Percentiles rank a stretch among this genome's conserved stretches.
These are phyloP conservation scores for Peziza echinospora DNA, from an alignment of 495 filamentous ascomycete genomes.

Conservation along the genomic window DNA sequence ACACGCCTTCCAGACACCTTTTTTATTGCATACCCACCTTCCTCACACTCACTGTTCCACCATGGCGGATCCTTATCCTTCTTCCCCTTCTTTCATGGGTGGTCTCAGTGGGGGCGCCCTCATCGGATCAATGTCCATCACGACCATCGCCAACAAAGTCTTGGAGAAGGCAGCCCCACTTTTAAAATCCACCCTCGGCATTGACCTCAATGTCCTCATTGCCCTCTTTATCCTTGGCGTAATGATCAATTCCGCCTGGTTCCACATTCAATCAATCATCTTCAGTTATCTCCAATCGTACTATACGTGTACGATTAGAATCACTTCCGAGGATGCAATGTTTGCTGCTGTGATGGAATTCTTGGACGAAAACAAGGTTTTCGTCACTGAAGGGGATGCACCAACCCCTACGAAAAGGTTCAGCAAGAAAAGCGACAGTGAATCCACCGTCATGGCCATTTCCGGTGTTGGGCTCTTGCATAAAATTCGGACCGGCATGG, in stretches of 20 bases:
- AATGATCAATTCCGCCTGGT: not conserved
- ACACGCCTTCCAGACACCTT: too few relatives aligned
- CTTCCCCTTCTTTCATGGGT: too few relatives aligned
- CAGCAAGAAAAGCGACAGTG: not conserved
- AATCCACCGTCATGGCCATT: not conserved
- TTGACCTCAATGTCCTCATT: not conserved
- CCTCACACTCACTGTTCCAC: too few relatives aligned
- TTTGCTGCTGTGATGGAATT: slow-evolving; percentile 5
- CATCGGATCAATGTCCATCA: not conserved
- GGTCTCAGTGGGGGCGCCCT: too few relatives aligned
- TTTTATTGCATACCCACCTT: too few relatives aligned
- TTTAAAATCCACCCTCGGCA: not conserved
- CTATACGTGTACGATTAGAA: slow-evolving; percentile 8
- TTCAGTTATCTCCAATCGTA: slow-evolving; percentile 8
- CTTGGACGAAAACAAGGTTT: not conserved
- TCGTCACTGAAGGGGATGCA: not conserved
- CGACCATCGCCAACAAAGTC: not conserved
- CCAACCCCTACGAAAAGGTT: not conserved
- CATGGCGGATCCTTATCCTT: too few relatives aligned
- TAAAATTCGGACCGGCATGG: not conserved
- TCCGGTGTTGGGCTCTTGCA: not conserved
- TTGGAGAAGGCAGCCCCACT: not conserved
- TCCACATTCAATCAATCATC: not conserved
- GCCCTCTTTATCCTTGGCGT: not conserved
- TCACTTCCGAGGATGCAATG: slow-evolving; percentile 9